These are phyloP conservation scores for Fusarium stilboides DNA, from an alignment of 2,329 filamentous ascomycete genomes.

Conservation along the genomic window DNA sequence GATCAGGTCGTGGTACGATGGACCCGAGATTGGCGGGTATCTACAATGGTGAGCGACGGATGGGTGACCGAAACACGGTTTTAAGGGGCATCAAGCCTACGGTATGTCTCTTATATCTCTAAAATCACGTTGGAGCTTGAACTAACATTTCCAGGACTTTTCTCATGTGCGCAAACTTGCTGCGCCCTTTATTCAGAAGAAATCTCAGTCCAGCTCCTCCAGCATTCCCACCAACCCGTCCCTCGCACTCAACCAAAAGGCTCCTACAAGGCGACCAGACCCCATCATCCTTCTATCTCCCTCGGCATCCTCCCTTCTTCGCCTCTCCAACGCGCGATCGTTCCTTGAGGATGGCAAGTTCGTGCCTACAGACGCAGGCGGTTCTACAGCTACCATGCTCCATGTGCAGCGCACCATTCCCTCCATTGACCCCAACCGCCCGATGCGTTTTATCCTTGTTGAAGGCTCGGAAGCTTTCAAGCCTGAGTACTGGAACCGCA, in stretches of 20 bases:
- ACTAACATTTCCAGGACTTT: conserved; percentile 78
- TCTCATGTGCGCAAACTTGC: conserved; percentile 92
- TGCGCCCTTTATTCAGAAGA: conserved; percentile 79
- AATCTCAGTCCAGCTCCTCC: conserved; percentile 60
- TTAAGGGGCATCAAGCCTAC: conserved; percentile 90
- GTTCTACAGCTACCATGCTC: conserved; percentile 82
- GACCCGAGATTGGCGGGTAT: conserved; percentile 90
- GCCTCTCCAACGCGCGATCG: conserved; percentile 94
- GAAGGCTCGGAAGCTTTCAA: conserved; percentile 96
- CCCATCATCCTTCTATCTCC: conserved; percentile 98
- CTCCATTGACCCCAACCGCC: conserved; percentile 76
- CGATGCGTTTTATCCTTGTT: conserved; percentile 94
- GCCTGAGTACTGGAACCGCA: conserved; percentile 95
- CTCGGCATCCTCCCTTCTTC: conserved; percentile 92
- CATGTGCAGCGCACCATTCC: conserved; percentile 86
- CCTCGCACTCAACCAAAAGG: conserved; percentile 69
- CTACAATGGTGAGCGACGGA: conserved; percentile 90
- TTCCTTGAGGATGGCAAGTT: conserved; percentile 92
- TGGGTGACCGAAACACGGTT: conserved; percentile 92
- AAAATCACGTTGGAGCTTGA: background rate
- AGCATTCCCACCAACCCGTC: conserved; percentile 60
- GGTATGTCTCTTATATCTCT: conserved; percentile 65
- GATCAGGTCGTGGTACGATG: conserved; percentile 75
- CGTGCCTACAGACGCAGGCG: conserved; percentile 79
- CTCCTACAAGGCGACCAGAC: conserved; percentile 69